Base-by-base conservation (phyloP, 441 rosid genomes). In the Euphorbia schlechtendalii region DNA sequence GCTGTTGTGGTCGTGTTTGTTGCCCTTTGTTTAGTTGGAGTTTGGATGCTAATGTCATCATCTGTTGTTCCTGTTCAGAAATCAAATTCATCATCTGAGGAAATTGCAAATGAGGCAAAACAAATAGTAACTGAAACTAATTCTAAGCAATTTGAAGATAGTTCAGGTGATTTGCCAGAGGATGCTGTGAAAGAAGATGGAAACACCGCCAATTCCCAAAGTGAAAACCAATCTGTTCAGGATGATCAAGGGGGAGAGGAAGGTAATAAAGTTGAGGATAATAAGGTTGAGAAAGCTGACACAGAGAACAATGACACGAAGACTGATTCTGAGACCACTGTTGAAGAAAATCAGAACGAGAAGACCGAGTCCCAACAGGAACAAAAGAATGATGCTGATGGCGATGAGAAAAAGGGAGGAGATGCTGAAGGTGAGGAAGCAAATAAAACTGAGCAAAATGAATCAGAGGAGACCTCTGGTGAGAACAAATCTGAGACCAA, bases 31-130 rank as follows among this genome's bases (percentile, higher is more conserved):
- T 82, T 93, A 71, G 92, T 87, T 54, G 99, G 96, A 52, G 79
- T 87, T 36, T 93, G 99, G 99, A 93, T 93, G 95, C 76, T 93
- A 83, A 88, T 89, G 21, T 90, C 97, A 0, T 88, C 97, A 0
- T 83, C 91, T 18, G 77, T 76, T 30, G 86, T 73, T 63, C 92
- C 98, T 0, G 82, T 70, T 57, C 78, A 82, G 68, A 84, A 69
- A 65, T 51, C 78, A 6, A 79, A 43, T 62, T 82, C 63, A 69
- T 46, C 74, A 18, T 66, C 83, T 45, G 67, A 83, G 66, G 93
- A 87, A 53, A 77, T 67, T 65, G 78, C 71, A 18, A 85, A 61
- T 69, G 85, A 78, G 61, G 75, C 80, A 49, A 78, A 77, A 75
- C 77, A 76, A 84, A 59, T 84, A 74, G 65, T 73, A 61, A 77